Conservation (phyloP, 2,329 filamentous ascomycete species). For the Didymella keratinophila region DNA sequence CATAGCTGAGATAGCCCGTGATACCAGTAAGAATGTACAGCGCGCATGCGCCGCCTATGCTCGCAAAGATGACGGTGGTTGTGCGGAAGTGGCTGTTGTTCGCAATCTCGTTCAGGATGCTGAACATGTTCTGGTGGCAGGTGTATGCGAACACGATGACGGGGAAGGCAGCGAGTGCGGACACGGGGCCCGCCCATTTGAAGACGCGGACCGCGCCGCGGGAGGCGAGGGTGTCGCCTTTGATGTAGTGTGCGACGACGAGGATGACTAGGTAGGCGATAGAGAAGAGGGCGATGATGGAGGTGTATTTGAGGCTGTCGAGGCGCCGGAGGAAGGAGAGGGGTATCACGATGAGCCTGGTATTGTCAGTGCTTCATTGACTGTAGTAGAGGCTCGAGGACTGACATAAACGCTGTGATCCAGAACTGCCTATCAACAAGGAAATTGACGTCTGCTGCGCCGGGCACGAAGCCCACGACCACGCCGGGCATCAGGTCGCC, state of each 20-base stretch:
- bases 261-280: slow-evolving; percentile 94
- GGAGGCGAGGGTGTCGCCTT: slow-evolving; percentile 76
- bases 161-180: slow-evolving; percentile 83
- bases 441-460: slow-evolving; percentile 71
- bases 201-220: slow-evolving; percentile 79
- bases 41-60: slow-evolving; percentile 85
- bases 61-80: slow-evolving; percentile 78
- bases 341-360: slow-evolving; percentile 87
- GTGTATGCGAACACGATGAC: slow-evolving; percentile 99
- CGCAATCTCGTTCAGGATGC: slow-evolving; percentile 92
- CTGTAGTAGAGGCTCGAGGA: no score
- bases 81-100: slow-evolving; percentile 82
- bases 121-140: slow-evolving; percentile 99
- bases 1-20: slow-evolving; percentile 95
- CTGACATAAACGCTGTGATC: slow-evolving; percentile 93
- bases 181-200: slow-evolving; percentile 78
- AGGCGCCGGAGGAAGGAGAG: slow-evolving; percentile 89
- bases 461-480: slow-evolving; percentile 77
- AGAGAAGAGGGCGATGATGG: slow-evolving; percentile 85
- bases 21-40: slow-evolving; percentile 93
- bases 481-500: slow-evolving; percentile 98
- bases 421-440: slow-evolving; percentile 92
- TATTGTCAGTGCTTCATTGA: no score
- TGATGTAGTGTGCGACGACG: slow-evolving; percentile 89
- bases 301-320: slow-evolving; percentile 97